These are phyloP conservation scores for Lasiosphaeria miniovina DNA, from an alignment of 495 filamentous ascomycete genomes.

Conservation along the genomic window DNA sequence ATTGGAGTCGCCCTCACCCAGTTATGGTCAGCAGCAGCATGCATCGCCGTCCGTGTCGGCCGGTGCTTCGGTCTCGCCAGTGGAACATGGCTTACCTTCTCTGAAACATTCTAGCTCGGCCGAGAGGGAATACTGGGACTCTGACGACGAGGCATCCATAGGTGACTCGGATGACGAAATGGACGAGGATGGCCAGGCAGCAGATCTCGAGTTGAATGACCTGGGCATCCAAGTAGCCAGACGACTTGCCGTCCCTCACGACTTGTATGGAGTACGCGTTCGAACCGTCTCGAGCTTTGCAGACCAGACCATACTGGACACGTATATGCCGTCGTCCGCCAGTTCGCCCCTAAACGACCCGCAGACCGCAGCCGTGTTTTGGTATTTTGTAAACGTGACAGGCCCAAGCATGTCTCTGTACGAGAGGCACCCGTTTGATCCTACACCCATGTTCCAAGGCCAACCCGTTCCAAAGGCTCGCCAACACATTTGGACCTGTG, in stretches of 20 bases:
- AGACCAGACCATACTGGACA: constrained; percentile 63
- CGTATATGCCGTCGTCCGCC: constrained; percentile 68
- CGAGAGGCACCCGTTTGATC: constrained; percentile 78
- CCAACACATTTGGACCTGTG: constrained; percentile 77
- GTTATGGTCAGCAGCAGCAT: not conserved
- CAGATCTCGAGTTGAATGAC: constrained; percentile 35
- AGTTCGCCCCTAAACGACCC: constrained; percentile 81
- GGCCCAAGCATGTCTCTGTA: constrained; percentile 85
- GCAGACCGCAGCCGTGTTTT: constrained; percentile 81
- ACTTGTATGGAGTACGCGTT: constrained; percentile 36
- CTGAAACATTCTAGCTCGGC: constrained; percentile 7
- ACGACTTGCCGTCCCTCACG: constrained; percentile 28
- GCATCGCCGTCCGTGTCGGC: not conserved
- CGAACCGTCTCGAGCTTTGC: constrained; percentile 43
- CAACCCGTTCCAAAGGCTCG: constrained; percentile 62
- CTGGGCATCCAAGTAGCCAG: constrained; percentile 39
- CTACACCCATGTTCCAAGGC: constrained; percentile 66
- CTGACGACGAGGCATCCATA: constrained; percentile 65
- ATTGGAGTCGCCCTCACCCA: not conserved
- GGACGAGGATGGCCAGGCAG: constrained; percentile 25
- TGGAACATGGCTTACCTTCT: not conserved
- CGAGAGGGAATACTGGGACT: constrained; percentile 43
- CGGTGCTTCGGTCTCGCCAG: constrained; percentile 1
- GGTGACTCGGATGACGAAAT: constrained; percentile 54
- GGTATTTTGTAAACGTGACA: constrained; percentile 88